A percentile compares a stretch with the other conserved stretches of the same genome.
These are phyloP conservation scores for Oryza punctata DNA, from an alignment of 176 grass and related monocot species.

Conservation along the genomic window DNA sequence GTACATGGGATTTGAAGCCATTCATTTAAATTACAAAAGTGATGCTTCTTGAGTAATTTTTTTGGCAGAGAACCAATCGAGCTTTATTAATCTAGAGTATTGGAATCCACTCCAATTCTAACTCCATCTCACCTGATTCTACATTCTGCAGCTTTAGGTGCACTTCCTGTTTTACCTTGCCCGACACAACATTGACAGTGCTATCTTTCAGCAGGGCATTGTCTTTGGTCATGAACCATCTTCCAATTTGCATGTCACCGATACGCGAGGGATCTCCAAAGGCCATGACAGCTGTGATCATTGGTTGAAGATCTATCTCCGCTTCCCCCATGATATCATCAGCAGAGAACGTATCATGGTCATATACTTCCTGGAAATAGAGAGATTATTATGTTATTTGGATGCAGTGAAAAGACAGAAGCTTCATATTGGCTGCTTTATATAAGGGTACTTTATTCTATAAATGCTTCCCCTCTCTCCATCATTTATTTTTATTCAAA, in stretches of 20 bases:
- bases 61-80: slow-evolving; percentile 4
- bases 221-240: slow-evolving; percentile 93
- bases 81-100: slow-evolving; percentile 56
- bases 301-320: slow-evolving; percentile 90
- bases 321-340: slow-evolving; percentile 99
- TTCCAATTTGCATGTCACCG: slow-evolving; percentile 88
- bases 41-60: slow-evolving; percentile 16
- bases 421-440: neutral
- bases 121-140: slow-evolving; percentile 81
- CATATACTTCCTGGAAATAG: slow-evolving; percentile 84
- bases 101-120: slow-evolving; percentile 91
- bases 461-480: neutral
- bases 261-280: slow-evolving; percentile 76
- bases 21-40: slow-evolving; percentile 30
- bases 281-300: slow-evolving; percentile 88
- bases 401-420: neutral
- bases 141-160: slow-evolving; percentile 92
- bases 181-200: slow-evolving; percentile 68
- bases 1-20: slow-evolving; percentile 16
- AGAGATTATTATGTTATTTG: slow-evolving; percentile 28
- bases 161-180: slow-evolving; percentile 88
- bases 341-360: slow-evolving; percentile 85
- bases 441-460: neutral
- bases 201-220: slow-evolving; percentile 88
- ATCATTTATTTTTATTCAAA: neutral